Evolutionary conservation across 2,329 filamentous ascomycete species (phyloP).

Genomic region (Escovopsis sp.): DNA sequence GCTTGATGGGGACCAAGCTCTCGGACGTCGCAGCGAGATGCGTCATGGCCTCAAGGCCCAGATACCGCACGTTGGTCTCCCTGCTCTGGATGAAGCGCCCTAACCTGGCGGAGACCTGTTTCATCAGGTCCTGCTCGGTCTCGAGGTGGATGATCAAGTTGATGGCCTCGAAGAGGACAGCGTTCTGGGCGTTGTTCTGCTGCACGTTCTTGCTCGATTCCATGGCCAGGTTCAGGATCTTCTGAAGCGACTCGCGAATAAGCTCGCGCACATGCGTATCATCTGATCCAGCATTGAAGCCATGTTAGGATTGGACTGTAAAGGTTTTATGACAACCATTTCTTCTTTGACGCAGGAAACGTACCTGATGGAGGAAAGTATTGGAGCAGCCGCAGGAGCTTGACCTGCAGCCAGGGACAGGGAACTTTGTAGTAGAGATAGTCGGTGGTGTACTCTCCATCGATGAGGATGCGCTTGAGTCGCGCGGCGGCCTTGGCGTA

Average conservation of each 20-base stretch:
- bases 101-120: slow-evolving; percentile 79
- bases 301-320: too few species aligned
- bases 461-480: slow-evolving; percentile 78
- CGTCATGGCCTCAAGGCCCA: slow-evolving; percentile 94
- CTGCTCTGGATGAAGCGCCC: slow-evolving; percentile 94
- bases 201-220: slow-evolving; percentile 97
- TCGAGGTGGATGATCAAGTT: slow-evolving; percentile 97
- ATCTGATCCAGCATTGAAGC: too few species aligned
- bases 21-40: slow-evolving; percentile 89
- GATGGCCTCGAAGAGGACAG: slow-evolving; percentile 94
- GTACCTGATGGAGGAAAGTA: slow-evolving; percentile 89
- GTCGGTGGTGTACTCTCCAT: slow-evolving; percentile 75
- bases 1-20: slow-evolving; percentile 92
- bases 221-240: slow-evolving; percentile 79
- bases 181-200: slow-evolving; percentile 97
- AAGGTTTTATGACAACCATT: too few species aligned
- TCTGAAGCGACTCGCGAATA: slow-evolving; percentile 81
- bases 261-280: slow-evolving; percentile 84
- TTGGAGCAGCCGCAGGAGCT: slow-evolving; percentile 78
- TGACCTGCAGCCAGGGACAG: slow-evolving; percentile 96
- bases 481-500: slow-evolving; percentile 87
- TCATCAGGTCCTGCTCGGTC: slow-evolving; percentile 86
- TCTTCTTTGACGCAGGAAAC: slow-evolving; percentile 10
- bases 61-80: slow-evolving; percentile 93
- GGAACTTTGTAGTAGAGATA: slow-evolving; percentile 99